Conservation (phyloP, 2,329 filamentous ascomycete genomes). For the Beauveria rudraprayagi region DNA sequence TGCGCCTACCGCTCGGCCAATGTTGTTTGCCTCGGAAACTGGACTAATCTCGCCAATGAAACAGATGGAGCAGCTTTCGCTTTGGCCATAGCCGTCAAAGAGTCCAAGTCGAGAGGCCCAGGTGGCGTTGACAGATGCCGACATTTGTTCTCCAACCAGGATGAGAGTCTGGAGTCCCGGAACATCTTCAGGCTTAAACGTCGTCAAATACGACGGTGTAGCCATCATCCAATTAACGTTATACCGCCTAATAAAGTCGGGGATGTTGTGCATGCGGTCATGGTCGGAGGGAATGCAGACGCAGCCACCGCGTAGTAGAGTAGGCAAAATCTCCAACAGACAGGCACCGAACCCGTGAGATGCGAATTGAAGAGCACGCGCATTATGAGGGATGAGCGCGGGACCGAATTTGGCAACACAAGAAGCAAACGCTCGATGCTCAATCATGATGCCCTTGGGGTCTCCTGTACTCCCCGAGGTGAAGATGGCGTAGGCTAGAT, state of each 20-base stretch:
- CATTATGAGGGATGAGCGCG: constrained; percentile 11
- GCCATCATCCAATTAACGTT: neutral
- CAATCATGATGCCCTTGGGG: constrained; percentile 19
- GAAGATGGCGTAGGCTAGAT: constrained; percentile 17
- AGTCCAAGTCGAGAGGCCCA: neutral
- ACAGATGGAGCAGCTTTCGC: neutral
- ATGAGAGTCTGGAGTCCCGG: neutral
- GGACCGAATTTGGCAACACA: constrained; percentile 14
- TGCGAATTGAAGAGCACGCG: constrained; percentile 13
- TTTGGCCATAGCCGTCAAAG: neutral
- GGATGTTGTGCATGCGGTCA: neutral
- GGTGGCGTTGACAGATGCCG: neutral
- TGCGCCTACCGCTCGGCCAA: neutral
- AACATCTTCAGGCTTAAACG: neutral
- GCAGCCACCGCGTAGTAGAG: constrained; percentile 13
- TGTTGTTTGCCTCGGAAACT: neutral
- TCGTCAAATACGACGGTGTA: neutral
- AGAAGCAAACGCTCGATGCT: constrained; percentile 13
- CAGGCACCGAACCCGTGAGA: constrained; percentile 8
- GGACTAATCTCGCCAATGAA: neutral
- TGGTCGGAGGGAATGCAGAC: constrained; percentile 1
- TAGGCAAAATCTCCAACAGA: constrained; percentile 17
- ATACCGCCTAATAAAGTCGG: neutral
- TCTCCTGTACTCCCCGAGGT: constrained; percentile 6
- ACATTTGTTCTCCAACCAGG: neutral